Conservation (phyloP, 805 yeast species). For the Yamadazyma olivae region DNA sequence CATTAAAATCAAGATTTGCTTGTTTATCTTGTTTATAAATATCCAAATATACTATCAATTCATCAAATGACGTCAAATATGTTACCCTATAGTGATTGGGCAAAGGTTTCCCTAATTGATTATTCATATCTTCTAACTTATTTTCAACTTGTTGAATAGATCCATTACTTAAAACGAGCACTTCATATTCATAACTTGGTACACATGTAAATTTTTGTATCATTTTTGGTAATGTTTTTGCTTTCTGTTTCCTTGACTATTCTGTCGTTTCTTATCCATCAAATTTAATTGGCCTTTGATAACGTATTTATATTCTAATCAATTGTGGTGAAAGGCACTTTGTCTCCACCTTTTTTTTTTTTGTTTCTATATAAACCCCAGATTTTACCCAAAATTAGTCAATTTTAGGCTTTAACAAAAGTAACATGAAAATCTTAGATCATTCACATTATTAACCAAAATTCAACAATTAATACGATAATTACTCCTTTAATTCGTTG, state of each 20-base stretch:
- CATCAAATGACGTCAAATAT: constrained; percentile 11
- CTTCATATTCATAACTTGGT: constrained; percentile 29
- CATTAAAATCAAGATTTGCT: constrained; percentile 16
- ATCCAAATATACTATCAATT: constrained; percentile 18
- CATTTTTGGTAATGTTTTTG: too few relatives aligned
- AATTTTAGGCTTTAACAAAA: too few relatives aligned
- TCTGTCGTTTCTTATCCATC: constrained; percentile 8
- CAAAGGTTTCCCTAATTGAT: constrained; percentile 12
- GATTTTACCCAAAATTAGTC: not conserved
- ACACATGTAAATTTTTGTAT: constrained; percentile 34
- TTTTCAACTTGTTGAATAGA: constrained; percentile 26
- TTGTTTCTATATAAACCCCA: constrained; percentile 1
- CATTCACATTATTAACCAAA: too few relatives aligned
- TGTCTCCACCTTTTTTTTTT: not conserved
- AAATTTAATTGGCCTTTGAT: constrained; percentile 15
- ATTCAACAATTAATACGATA: too few relatives aligned
- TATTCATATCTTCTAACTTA: constrained; percentile 22
- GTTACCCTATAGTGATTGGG: constrained; percentile 9
- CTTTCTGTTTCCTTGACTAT: too few relatives aligned
- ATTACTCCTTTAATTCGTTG: too few relatives aligned
- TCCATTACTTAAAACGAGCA: constrained; percentile 34
- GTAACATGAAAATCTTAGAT: too few relatives aligned
- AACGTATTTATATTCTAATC: constrained; percentile 7
- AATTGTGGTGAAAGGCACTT: not conserved
- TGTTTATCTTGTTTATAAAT: constrained; percentile 15